These are phyloP conservation scores for Mortierella sp. DNA, from an alignment of 371 early-diverging fungal genomes.

Conservation along the genomic window DNA sequence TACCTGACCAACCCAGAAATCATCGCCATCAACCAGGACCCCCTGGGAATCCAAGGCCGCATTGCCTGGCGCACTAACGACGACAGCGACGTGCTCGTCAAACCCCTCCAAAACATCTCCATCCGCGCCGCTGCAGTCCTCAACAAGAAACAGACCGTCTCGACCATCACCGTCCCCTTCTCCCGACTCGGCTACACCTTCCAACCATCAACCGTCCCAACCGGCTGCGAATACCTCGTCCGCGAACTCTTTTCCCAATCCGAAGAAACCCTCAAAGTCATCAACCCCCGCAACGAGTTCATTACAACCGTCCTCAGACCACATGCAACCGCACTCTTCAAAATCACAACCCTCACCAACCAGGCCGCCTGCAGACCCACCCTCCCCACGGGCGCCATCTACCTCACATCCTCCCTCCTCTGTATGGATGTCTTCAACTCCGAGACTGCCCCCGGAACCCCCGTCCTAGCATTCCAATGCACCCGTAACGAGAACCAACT, in stretches of 20 bases:
- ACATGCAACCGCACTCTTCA: constrained; percentile 43
- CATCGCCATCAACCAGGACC: constrained; percentile 58
- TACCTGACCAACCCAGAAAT: constrained; percentile 54
- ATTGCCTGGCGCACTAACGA: constrained; percentile 26
- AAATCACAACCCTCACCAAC: constrained; percentile 23
- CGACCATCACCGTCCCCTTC: constrained; percentile 31
- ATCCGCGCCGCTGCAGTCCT: constrained; percentile 33
- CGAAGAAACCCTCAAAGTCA: constrained; percentile 21
- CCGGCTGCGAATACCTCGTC: constrained; percentile 32
- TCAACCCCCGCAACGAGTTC: constrained; percentile 24
- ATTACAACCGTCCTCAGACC: constrained; percentile 15
- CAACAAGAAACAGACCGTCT: constrained; percentile 20
- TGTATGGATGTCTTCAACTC: constrained; percentile 35
- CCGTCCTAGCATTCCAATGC: constrained; percentile 32
- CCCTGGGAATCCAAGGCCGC: constrained; percentile 46
- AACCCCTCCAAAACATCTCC: constrained; percentile 32
- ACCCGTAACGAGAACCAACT: constrained; percentile 37
- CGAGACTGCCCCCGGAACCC: constrained; percentile 15
- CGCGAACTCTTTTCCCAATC: constrained; percentile 46
- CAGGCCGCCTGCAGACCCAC: constrained; percentile 21
- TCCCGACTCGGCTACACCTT: constrained; percentile 40
- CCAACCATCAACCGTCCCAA: not conserved
- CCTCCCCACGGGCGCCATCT: constrained; percentile 37
- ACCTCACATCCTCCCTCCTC: constrained; percentile 43
- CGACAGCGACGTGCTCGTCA: constrained; percentile 31